Base-by-base conservation (phyloP, 2,329 filamentous ascomycete genomes). In the Plenodomus tracheiphilus region DNA sequence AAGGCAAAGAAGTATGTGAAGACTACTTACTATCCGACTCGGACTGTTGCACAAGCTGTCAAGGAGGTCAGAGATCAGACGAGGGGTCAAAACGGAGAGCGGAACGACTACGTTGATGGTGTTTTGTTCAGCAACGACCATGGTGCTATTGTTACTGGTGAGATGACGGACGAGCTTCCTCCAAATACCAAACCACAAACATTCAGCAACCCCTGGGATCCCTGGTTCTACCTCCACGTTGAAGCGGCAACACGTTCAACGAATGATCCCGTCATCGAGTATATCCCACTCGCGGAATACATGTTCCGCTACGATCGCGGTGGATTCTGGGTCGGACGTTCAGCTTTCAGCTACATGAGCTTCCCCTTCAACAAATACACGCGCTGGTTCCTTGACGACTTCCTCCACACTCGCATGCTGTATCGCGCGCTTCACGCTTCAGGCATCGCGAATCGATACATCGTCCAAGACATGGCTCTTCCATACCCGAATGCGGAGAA, bases 291-390 rank as follows among this genome's bases (percentile, higher is more conserved):
- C 0, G 72, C 73, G 2, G 85, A 88, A 62, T 89, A 89, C 68
- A 80, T 88, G 50, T 89, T 89, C 70, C 81, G 86, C 15, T 88
- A 87, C 71, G 85, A 89, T 65, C 80, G 85, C 30, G 86, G 85
- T 39, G 84, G 81, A 2, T 88, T 88, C 72, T 89, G 85, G 86
- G 81, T 82, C 3, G 85, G 81, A 9, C 73, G 73, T 18, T 82
- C 84, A 48, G 82, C 84, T 2, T 88, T 85, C 69, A 68, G 74
- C 18, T 88, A 88, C 69, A 87, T 88, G 68, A 62, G 79, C 30
- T 81, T 74, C 40, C 85, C 85, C 0, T 87, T 87, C 70, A 88
- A 86, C 73, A 75, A 79, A 30, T 68, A 82, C 56, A 88, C 85
- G 0, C 79, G 85, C 17, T 81, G 76, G 62, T 65, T 81, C n/a